Conservation (phyloP, 139 green algal genomes). For the Chlamydomonas schloesseri region DNA sequence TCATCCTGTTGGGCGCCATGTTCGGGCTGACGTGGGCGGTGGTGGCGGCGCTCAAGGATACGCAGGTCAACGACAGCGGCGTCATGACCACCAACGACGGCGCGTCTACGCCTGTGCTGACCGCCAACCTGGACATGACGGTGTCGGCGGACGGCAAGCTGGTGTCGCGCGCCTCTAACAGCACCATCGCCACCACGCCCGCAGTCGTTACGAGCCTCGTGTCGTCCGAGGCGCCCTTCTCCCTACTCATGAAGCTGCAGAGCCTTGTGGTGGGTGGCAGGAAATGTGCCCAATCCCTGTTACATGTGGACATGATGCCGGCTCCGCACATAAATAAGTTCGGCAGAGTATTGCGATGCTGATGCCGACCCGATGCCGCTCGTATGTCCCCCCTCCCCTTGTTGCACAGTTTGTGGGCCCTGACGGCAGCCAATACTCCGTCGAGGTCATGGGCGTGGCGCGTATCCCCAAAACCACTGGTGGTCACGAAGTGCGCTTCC, state of each 20-base stretch:
- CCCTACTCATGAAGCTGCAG: background rate
- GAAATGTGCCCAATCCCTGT: background rate
- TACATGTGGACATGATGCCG: no score
- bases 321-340: background rate
- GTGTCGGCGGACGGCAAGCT: background rate
- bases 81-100: slow-evolving; percentile 14
- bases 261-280: background rate
- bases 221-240: background rate
- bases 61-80: background rate
- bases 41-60: slow-evolving; percentile 36
- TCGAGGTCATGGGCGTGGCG: background rate
- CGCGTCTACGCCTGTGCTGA: background rate
- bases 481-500: background rate
- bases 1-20: slow-evolving; percentile 15
- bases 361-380: no score
- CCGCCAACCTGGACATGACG: slow-evolving; percentile 5
- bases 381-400: no score
- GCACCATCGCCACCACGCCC: background rate
- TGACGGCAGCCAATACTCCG: background rate
- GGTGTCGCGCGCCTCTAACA: background rate
- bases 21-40: slow-evolving; percentile 36
- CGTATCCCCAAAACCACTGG: background rate
- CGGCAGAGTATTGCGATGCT: no score
- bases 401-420: background rate
- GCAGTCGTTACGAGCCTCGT: background rate